Evolutionary conservation across 2,329 filamentous ascomycete genomes (phyloP).

Genomic region (Colletotrichum nymphaeae): DNA sequence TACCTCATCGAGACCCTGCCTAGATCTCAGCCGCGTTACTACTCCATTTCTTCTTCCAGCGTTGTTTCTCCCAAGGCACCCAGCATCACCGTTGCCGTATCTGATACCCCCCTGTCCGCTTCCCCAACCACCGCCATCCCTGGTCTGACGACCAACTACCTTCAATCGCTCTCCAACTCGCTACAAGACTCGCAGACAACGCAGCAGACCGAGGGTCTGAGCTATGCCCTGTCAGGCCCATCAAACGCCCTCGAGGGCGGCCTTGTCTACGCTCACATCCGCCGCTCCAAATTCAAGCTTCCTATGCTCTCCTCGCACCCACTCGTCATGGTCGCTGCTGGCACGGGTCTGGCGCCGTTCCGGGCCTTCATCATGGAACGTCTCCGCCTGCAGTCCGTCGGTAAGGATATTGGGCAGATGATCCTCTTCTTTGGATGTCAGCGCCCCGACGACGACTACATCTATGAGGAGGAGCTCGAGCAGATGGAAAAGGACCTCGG

Average conservation of each 20-base stretch:
- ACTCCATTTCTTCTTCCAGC: conserved; percentile 70
- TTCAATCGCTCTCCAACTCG: conserved; percentile 32
- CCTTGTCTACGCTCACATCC: conserved; percentile 47
- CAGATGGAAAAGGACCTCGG: conserved; percentile 38
- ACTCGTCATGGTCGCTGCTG: conserved; percentile 62
- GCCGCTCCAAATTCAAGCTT: conserved; percentile 52
- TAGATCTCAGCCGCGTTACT: conserved; percentile 68
- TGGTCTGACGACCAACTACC: conserved; percentile 43
- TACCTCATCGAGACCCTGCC: conserved; percentile 67
- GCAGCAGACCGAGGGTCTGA: not conserved
- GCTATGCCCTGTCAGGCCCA: conserved; percentile 21
- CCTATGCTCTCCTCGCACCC: conserved; percentile 53
- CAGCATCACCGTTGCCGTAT: conserved; percentile 23
- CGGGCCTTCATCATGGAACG: conserved; percentile 49
- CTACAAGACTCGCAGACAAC: not conserved
- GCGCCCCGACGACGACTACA: conserved; percentile 46
- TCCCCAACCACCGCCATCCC: conserved; percentile 41
- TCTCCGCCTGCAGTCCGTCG: conserved; percentile 52
- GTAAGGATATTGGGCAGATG: conserved; percentile 46
- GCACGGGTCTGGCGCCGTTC: conserved; percentile 61
- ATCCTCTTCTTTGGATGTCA: conserved; percentile 56
- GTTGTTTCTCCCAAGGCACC: conserved; percentile 38
- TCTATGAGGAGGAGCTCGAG: conserved; percentile 41
- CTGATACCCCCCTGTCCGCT: conserved; percentile 39
- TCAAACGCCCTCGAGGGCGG: conserved; percentile 37